Percentiles rank a stretch among this genome's conserved stretches.
These are phyloP conservation scores for Geotrichum citri-aurantii DNA, from an alignment of 1,139 yeast genomes.

Conservation along the genomic window DNA sequence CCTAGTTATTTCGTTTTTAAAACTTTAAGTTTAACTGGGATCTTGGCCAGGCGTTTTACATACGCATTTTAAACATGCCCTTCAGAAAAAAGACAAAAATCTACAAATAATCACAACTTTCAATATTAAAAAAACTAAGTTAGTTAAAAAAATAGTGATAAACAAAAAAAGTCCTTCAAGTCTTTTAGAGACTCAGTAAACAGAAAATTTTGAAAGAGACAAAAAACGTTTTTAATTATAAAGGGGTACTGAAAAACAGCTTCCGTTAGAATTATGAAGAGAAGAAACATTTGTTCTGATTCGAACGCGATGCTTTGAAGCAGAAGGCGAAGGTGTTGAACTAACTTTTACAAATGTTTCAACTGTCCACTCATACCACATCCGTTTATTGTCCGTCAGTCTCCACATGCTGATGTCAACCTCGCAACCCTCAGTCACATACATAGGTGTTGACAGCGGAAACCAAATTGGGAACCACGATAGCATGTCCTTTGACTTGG, in stretches of 20 bases:
- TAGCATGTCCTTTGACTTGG: conserved; percentile 49
- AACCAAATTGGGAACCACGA: conserved; percentile 76
- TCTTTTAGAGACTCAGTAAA: too few relatives aligned
- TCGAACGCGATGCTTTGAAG: conserved; percentile 17
- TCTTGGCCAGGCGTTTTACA: too few relatives aligned
- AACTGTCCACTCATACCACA: conserved; percentile 74
- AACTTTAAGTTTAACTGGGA: too few relatives aligned
- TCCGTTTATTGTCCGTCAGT: conserved; percentile 37
- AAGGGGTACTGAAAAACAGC: conserved; percentile 24
- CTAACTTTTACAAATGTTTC: conserved; percentile 41
- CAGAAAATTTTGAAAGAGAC: background rate
- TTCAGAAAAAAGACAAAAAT: too few relatives aligned
- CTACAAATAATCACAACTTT: too few relatives aligned
- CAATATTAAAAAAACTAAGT: too few relatives aligned
- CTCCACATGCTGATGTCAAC: conserved; percentile 48
- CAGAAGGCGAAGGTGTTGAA: background rate
- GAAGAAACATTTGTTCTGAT: conserved; percentile 26
- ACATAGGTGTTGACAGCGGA: conserved; percentile 53
- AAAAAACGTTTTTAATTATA: conserved; percentile 2
- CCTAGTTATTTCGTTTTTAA: too few relatives aligned
- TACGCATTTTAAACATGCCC: too few relatives aligned
- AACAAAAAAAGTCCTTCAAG: background rate
- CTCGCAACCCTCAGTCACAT: conserved; percentile 48
- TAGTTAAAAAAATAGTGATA: too few relatives aligned
- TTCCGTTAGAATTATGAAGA: conserved; percentile 29